These are phyloP conservation scores for Prunus salicina DNA, from an alignment of 306 rosid species.

Conservation along the genomic window DNA sequence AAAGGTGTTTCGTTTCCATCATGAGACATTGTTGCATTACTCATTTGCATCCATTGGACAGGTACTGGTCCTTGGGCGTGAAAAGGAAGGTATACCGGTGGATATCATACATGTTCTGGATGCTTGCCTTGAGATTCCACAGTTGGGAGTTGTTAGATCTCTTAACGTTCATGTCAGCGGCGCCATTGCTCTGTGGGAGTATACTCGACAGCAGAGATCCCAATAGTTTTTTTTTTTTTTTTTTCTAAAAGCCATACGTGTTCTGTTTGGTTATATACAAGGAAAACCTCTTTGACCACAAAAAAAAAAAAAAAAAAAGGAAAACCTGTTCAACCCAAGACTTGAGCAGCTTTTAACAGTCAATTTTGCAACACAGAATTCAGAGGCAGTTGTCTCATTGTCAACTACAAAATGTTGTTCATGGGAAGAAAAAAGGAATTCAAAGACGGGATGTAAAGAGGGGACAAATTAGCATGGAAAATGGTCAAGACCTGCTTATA, in stretches of 20 bases:
- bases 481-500: background rate
- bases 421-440: too few relatives aligned
- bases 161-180: slow-evolving; percentile 98
- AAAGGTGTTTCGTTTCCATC: background rate
- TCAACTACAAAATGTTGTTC: background rate
- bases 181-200: slow-evolving; percentile 97
- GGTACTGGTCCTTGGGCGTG: slow-evolving; percentile 95
- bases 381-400: background rate
- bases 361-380: background rate
- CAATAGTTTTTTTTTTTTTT: slow-evolving; percentile 13
- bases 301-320: too few relatives aligned
- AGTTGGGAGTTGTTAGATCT: slow-evolving; percentile 91
- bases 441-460: too few relatives aligned
- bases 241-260: background rate
- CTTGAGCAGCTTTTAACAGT: background rate
- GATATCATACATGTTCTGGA: slow-evolving; percentile 87
- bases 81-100: slow-evolving; percentile 93
- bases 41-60: slow-evolving; percentile 18
- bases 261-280: background rate
- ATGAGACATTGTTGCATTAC: background rate
- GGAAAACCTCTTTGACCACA: too few relatives aligned
- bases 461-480: background rate
- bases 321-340: background rate
- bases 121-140: slow-evolving; percentile 90
- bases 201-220: slow-evolving; percentile 86